A percentile compares a stretch with the other conserved stretches of the same genome.
phyloP scores from a whole-genome alignment of 2,329 filamentous ascomycete species.

The Reticulascus tulasneorum region DNA sequence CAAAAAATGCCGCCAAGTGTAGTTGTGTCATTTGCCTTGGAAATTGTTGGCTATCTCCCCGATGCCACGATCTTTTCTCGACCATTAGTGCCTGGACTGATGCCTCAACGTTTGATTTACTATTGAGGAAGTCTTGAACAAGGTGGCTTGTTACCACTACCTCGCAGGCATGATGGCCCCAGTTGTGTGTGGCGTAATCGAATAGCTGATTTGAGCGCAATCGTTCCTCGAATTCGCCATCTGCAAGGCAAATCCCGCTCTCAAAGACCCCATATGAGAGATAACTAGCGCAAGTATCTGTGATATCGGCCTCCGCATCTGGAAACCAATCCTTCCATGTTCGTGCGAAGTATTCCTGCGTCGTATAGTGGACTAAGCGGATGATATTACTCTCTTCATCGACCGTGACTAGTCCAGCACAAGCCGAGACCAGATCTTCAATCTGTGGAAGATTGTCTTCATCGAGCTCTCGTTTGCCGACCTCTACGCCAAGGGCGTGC shows the following conservation, averaged over 20 bases:
- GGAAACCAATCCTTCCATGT: not conserved
- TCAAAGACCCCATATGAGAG: not conserved
- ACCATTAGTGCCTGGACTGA: too few species aligned
- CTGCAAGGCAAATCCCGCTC: too few species aligned
- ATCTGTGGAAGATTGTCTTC: conserved; percentile 27
- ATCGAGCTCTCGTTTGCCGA: conserved; percentile 22
- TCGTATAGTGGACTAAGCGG: not conserved
- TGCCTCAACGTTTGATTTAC: too few species aligned
- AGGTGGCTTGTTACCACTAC: too few species aligned
- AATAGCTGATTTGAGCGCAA: not conserved
- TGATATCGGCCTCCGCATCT: not conserved
- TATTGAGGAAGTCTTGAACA: not conserved
- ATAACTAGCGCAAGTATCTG: not conserved
- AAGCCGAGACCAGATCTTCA: not conserved
- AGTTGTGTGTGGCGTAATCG: conserved; percentile 2
- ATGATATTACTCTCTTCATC: not conserved
- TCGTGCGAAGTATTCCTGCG: not conserved
- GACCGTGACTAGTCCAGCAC: not conserved
- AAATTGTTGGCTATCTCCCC: too few species aligned
- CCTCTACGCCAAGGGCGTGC: conserved; percentile 36
- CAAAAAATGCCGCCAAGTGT: too few species aligned
- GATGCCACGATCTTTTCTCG: too few species aligned
- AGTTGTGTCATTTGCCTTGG: too few species aligned
- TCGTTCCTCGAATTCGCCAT: not conserved
- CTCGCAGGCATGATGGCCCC: not conserved